Evolutionary conservation across 1,284 basidiomycete species (phyloP), one percentile per base, ranked within the genome.

Genomic region (Pseudozyma pruni): DNA sequence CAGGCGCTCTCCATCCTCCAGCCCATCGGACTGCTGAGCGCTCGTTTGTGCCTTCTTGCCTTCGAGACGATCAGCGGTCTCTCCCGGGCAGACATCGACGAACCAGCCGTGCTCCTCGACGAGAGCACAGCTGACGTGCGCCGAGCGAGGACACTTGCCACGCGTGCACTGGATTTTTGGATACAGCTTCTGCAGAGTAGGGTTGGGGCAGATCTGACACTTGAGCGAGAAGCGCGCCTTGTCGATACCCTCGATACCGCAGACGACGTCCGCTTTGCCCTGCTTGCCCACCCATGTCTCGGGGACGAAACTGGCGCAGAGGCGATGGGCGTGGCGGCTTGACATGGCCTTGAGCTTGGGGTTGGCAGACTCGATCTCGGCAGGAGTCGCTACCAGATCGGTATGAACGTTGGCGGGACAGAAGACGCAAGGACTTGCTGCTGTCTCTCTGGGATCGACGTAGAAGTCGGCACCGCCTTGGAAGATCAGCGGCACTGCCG

Each of bases 141-240:
- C 96, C 0, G 95, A 92, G 75, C 91, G 92, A 1, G 91, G 87
- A 79, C 95, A 96, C 84, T 92, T 94, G 58, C 92, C 92, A 81
- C 92, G 92, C 10, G 92, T 92, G 81, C 94, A 97, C 78, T 97
- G 94, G 27, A 96, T 89, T 55, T 94, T 94, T 4, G 92, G 92
- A 6, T 95, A 95, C 63, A 93, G 90, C 8, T 85, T 86, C 69
- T 90, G 91, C 16, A 87, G 83, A 32, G 86, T 86, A 23, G 84
- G 86, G 78, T 89, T 91, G 25, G 86, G 86, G 81, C 94, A 98
- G 6, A 89, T 87, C 11, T 88, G 87, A 81, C 94, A 97, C 89
- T 94, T 95, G 56, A 81, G 76, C 25, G 60, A 51, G 61, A 75
- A 79, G 19, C 78, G 71, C 7, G 71, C 77, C 32, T 68, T 72